Percentiles rank a stretch among this genome's conserved stretches.
These are phyloP conservation scores for Aspergillus flavus DNA, from an alignment of 2,329 filamentous ascomycete species.

Conservation along the genomic window DNA sequence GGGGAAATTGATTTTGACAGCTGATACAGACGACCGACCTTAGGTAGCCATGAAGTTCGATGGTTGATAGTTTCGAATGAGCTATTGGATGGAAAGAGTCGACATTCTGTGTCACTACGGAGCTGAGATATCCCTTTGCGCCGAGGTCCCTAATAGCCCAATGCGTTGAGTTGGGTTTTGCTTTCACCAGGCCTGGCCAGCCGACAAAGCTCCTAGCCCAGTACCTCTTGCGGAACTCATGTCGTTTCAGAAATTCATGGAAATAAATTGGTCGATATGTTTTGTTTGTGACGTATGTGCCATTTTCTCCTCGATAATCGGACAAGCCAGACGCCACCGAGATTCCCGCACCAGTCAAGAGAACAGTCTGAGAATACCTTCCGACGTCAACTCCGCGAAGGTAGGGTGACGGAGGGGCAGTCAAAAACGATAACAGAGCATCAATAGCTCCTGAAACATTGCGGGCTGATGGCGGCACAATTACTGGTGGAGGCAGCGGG, in stretches of 20 bases:
- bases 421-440: slow-evolving; percentile 77
- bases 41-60: slow-evolving; percentile 91
- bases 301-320: slow-evolving; percentile 86
- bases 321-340: slow-evolving; percentile 90
- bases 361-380: slow-evolving; percentile 59
- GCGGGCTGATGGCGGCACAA: slow-evolving; percentile 72
- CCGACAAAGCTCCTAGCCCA: slow-evolving; percentile 95
- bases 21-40: slow-evolving; percentile 78
- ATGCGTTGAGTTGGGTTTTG: slow-evolving; percentile 79
- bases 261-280: slow-evolving; percentile 90
- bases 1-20: slow-evolving; percentile 71
- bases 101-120: slow-evolving; percentile 92
- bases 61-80: slow-evolving; percentile 72
- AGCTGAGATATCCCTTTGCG: slow-evolving; percentile 69
- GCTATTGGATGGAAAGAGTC: slow-evolving; percentile 86
- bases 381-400: slow-evolving; percentile 48
- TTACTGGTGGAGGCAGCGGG: slow-evolving; percentile 72
- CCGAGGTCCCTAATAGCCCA: slow-evolving; percentile 74
- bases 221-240: slow-evolving; percentile 87
- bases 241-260: slow-evolving; percentile 79
- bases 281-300: slow-evolving; percentile 91
- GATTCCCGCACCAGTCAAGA: slow-evolving; percentile 83
- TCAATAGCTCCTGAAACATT: slow-evolving; percentile 73
- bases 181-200: slow-evolving; percentile 79
- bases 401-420: slow-evolving; percentile 56